Conservation (phyloP, 371 early-diverging fungal species). For the Phascolomyces articulosus region DNA sequence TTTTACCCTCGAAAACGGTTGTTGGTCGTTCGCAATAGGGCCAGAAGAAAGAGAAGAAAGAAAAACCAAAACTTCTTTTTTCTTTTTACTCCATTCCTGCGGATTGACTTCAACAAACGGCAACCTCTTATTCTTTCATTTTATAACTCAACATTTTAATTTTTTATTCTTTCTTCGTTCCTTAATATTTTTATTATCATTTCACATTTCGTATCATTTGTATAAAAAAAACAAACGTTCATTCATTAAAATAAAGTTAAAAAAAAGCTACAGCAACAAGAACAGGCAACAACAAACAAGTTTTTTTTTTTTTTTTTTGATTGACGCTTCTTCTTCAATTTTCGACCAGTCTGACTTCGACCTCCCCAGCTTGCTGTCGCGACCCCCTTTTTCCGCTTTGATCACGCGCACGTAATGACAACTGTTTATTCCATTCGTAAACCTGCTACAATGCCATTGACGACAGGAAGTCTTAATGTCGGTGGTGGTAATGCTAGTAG, state of each 20-base stretch:
- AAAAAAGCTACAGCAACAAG: too few species aligned
- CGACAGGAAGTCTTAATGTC: neutral
- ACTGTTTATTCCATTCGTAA: conserved; percentile 17
- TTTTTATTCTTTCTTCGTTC: too few species aligned
- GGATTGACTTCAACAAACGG: conserved; percentile 5
- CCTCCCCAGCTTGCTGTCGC: neutral
- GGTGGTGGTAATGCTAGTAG: neutral
- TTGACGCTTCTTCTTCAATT: neutral
- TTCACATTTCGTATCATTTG: neutral
- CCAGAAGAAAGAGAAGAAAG: conserved; percentile 8
- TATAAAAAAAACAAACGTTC: neutral
- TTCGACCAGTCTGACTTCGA: neutral
- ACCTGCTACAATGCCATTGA: neutral
- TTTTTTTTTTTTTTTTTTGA: neutral
- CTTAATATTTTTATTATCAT: neutral
- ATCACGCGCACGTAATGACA: conserved; percentile 15
- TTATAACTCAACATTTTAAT: too few species aligned
- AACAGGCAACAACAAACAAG: too few species aligned
- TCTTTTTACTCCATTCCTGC: conserved; percentile 10
- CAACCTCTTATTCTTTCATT: too few species aligned
- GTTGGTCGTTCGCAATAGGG: conserved; percentile 18
- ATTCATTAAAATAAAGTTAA: too few species aligned
- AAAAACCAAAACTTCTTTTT: neutral
- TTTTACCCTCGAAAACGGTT: conserved; percentile 7
- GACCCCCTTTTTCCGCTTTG: neutral